Conservation (phyloP, 2,329 filamentous ascomycete species). For the Ophiocordyceps camponoti-floridani region DNA sequence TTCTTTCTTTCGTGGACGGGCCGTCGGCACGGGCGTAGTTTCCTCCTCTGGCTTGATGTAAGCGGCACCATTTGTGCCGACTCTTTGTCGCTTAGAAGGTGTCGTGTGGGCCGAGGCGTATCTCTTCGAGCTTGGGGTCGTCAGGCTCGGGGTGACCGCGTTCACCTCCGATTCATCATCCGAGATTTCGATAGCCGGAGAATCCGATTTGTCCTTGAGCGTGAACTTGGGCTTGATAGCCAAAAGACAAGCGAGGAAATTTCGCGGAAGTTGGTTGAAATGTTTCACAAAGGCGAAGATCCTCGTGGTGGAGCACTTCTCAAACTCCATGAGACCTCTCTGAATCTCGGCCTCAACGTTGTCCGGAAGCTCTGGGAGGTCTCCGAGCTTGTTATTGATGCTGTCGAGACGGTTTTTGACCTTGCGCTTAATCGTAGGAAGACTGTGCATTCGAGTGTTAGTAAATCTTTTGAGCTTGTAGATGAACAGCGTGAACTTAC, state of each 20-base stretch:
- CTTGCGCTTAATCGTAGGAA: conserved; percentile 37
- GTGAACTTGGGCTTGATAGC: conserved; percentile 27
- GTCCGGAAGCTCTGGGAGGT: conserved; percentile 47
- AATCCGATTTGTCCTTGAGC: conserved; percentile 19
- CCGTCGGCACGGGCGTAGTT: conserved; percentile 5
- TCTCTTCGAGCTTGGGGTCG: conserved; percentile 14
- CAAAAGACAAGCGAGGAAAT: conserved; percentile 30
- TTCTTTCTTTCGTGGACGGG: conserved; percentile 3
- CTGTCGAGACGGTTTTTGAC: conserved; percentile 26
- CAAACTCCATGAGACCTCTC: conserved; percentile 39
- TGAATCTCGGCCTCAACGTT: conserved; percentile 52
- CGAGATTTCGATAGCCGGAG: conserved; percentile 18
- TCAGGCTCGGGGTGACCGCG: conserved; percentile 6
- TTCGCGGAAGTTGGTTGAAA: conserved; percentile 27
- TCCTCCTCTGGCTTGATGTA: conserved; percentile 21
- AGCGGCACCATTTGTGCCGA: conserved; percentile 5
- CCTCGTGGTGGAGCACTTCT: conserved; percentile 30
- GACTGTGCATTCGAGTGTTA: conserved; percentile 12
- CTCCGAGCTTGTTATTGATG: conserved; percentile 35
- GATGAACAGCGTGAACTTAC: conserved; percentile 11
- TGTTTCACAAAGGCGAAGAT: conserved; percentile 25
- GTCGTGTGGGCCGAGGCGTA: conserved; percentile 10
- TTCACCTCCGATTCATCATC: conserved; percentile 20
- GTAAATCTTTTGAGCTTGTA: background rate
- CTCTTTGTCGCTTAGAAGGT: conserved; percentile 15